phyloP scores from a whole-genome alignment of 768 basidiomycete genomes.

The Hortiboletus campestris region DNA sequence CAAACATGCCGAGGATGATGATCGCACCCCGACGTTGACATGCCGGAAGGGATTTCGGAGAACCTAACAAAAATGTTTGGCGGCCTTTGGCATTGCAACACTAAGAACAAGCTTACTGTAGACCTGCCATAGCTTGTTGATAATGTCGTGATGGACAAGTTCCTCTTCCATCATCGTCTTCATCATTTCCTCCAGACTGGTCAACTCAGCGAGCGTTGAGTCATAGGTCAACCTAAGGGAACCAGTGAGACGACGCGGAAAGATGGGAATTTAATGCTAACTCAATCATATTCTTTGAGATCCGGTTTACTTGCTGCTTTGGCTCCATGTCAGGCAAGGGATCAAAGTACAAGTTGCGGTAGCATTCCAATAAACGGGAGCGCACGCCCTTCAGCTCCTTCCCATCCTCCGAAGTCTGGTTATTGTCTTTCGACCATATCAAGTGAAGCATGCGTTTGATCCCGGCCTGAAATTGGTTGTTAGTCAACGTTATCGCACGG shows the following conservation, averaged over 20 bases:
- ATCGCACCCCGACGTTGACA: conserved; percentile 92
- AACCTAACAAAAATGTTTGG: conserved; percentile 46
- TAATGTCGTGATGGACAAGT: conserved; percentile 79
- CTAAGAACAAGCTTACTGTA: conserved; percentile 62
- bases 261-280: conserved; percentile 35
- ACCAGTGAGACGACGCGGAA: not conserved
- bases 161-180: conserved; percentile 92
- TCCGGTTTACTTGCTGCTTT: conserved; percentile 86
- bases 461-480: conserved; percentile 52
- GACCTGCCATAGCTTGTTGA: conserved; percentile 92
- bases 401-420: conserved; percentile 68
- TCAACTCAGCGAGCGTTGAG: conserved; percentile 91
- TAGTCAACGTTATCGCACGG: not conserved
- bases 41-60: conserved; percentile 69
- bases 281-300: conserved; percentile 98
- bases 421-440: conserved; percentile 96
- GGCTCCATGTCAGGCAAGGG: conserved; percentile 67
- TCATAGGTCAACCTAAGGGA: conserved; percentile 76
- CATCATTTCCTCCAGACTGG: conserved; percentile 96
- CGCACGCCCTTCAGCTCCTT: conserved; percentile 86
- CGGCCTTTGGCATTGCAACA: not conserved
- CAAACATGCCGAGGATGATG: conserved; percentile 96
- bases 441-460: conserved; percentile 96
- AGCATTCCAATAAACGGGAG: conserved; percentile 84
- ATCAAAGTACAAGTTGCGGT: conserved; percentile 86